These are phyloP conservation scores for Aspergillus baeticus DNA, from an alignment of 495 filamentous ascomycete genomes.

Conservation along the genomic window DNA sequence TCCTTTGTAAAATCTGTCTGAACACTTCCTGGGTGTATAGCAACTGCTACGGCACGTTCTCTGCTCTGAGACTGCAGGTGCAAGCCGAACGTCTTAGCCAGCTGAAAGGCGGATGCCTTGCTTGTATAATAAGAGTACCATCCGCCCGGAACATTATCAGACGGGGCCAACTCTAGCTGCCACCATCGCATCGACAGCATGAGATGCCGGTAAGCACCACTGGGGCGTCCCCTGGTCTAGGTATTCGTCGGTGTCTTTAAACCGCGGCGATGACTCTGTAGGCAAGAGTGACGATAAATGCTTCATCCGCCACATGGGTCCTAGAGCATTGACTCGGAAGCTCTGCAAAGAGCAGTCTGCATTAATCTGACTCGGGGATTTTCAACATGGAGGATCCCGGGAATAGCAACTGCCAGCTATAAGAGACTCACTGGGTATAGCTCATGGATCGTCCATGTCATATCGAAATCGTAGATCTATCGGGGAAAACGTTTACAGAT, in stretches of 20 bases:
- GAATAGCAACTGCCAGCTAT: slow-evolving; percentile 67
- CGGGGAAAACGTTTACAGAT: slow-evolving; percentile 21
- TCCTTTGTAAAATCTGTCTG: slow-evolving; percentile 70
- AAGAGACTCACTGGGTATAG: slow-evolving; percentile 58
- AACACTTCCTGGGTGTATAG: slow-evolving; percentile 83
- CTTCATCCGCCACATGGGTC: slow-evolving; percentile 73
- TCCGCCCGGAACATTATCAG: slow-evolving; percentile 67
- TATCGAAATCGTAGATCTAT: slow-evolving; percentile 41
- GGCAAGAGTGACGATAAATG: slow-evolving; percentile 69
- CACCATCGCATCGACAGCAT: slow-evolving; percentile 67
- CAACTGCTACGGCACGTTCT: slow-evolving; percentile 61
- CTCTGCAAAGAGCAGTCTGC: slow-evolving; percentile 55
- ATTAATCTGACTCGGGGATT: slow-evolving; percentile 62
- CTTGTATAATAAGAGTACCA: slow-evolving; percentile 76
- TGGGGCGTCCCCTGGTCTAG: not conserved
- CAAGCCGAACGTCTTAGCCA: slow-evolving; percentile 73
- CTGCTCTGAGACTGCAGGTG: slow-evolving; percentile 54
- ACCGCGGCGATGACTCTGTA: slow-evolving; percentile 36
- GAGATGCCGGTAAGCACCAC: slow-evolving; percentile 26
- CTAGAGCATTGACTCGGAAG: slow-evolving; percentile 68
- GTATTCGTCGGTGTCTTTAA: slow-evolving; percentile 5
- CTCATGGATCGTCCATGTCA: slow-evolving; percentile 33
- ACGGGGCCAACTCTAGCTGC: slow-evolving; percentile 75
- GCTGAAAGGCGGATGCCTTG: slow-evolving; percentile 69
- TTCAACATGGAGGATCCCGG: slow-evolving; percentile 77